phyloP scores from a whole-genome alignment of 2,329 filamentous ascomycete genomes.

The Didymella exigua region DNA sequence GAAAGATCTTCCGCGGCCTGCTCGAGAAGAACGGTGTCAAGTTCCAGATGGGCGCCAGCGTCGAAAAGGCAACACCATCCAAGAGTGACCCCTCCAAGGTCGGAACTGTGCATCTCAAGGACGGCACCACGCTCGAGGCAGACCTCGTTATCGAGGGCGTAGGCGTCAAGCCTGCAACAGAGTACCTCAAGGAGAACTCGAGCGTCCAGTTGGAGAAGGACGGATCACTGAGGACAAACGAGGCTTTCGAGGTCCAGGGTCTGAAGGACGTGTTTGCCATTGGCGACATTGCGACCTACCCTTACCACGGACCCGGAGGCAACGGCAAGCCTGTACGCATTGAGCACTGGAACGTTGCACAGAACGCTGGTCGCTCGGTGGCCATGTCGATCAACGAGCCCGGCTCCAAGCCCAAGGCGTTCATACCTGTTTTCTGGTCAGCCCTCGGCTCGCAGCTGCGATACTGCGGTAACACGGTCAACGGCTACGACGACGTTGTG shows the following conservation, averaged over 20 bases:
- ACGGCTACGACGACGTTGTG: constrained; percentile 85
- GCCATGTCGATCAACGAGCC: constrained; percentile 77
- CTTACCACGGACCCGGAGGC: constrained; percentile 88
- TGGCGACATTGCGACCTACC: constrained; percentile 93
- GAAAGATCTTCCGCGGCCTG: constrained; percentile 76
- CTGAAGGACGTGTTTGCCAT: constrained; percentile 87
- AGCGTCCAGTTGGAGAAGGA: constrained; percentile 76
- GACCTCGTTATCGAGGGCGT: constrained; percentile 92
- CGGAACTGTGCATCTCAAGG: constrained; percentile 80
- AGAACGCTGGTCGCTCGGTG: constrained; percentile 83
- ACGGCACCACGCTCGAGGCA: constrained; percentile 81
- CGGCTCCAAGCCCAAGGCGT: constrained; percentile 66
- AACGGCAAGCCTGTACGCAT: constrained; percentile 77
- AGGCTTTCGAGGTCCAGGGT: constrained; percentile 76
- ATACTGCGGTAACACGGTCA: constrained; percentile 86
- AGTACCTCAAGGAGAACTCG: constrained; percentile 76
- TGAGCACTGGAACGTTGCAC: constrained; percentile 98
- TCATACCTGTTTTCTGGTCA: constrained; percentile 97
- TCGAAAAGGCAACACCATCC: constrained; percentile 82
- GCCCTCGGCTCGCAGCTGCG: constrained; percentile 86
- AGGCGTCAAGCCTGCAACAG: constrained; percentile 84
- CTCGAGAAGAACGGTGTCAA: constrained; percentile 88
- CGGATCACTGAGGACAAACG: constrained; percentile 82
- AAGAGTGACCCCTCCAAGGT: constrained; percentile 71
- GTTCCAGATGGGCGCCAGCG: constrained; percentile 80